phyloP scores from a whole-genome alignment of 441 rosid species.

The Pelargonium cotyledonis region DNA sequence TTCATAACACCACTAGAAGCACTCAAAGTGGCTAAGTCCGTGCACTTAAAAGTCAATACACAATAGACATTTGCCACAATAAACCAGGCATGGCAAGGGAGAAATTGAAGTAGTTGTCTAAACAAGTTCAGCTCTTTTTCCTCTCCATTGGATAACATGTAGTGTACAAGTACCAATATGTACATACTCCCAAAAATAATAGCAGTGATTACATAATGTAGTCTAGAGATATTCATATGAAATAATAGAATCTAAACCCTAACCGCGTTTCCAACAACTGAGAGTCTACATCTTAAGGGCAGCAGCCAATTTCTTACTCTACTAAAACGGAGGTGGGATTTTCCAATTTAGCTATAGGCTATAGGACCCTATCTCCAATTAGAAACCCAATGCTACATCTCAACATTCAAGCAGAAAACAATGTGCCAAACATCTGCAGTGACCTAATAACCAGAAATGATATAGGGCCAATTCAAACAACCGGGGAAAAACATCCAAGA shows the following conservation, averaged over 20 bases:
- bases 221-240: background rate
- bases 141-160: background rate
- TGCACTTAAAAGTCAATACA: background rate
- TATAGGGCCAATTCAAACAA: constrained; percentile 12
- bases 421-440: constrained; percentile 10
- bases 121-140: background rate
- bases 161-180: background rate
- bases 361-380: background rate
- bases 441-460: constrained; percentile 9
- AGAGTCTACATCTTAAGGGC: background rate
- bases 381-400: background rate
- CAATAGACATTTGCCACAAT: background rate
- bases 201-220: background rate
- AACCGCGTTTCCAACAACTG: background rate
- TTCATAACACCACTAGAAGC: background rate
- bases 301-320: background rate
- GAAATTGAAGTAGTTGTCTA: background rate
- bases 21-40: background rate
- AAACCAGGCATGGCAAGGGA: constrained; percentile 2
- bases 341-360: background rate
- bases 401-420: constrained; percentile 6
- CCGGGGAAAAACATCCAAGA: constrained; percentile 5
- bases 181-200: background rate
- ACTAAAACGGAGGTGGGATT: background rate
- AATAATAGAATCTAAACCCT: background rate